Base-by-base conservation (phyloP, 2,329 filamentous ascomycete genomes). In the Didymella arachidicola region DNA sequence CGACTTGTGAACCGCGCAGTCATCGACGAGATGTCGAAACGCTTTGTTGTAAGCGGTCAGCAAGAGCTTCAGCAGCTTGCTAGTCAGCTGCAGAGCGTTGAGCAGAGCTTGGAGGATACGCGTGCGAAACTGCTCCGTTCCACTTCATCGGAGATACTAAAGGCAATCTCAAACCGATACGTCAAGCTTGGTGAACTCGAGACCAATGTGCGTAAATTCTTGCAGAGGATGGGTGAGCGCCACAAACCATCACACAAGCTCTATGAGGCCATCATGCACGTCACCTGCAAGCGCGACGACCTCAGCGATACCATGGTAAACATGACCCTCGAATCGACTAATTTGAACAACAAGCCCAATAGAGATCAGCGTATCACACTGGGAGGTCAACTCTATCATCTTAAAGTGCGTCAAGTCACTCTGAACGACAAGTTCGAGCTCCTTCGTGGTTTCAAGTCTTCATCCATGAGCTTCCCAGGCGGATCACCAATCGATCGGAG, bases 221-320 rank as follows among this genome's bases (percentile, higher is more conserved):
- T 65, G 16, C 46, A 32, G 2, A 66, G 58, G 25, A 59, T 64
- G 26, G 62, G 65, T 14, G 64, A 71, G 10, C 71, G 72, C 41
- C 68, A 79, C 46, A 73, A 80, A 42, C 78, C 78, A 2, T 68
- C 68, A 0, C 70, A 74, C 45, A 79, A 77, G 49, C 76, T 80
- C 14, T 70, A 78, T 29, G 72, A 79, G 43, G 77, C 79, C 12
- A 75, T 64, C 0, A 27, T 76, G 7, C 61, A 72, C 42, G 62
- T 66, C 7, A 62, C 54, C 41, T 22, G 44, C 7, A 53, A 53
- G 26, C 38, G 57, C 14, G 12, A 26, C 11, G 45, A 68, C 44
- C 51, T 75, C 7, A 69, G 70, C 27, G 47, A 49, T 10, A 34
- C 44, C 3, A 36, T 74, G 32, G 57, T 59, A 29, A 53, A 47